A percentile compares a stretch with the other conserved stretches of the same genome.
These are phyloP conservation scores for Stachybotrys chartarum DNA, from an alignment of 2,329 filamentous ascomycete genomes.

Conservation along the genomic window DNA sequence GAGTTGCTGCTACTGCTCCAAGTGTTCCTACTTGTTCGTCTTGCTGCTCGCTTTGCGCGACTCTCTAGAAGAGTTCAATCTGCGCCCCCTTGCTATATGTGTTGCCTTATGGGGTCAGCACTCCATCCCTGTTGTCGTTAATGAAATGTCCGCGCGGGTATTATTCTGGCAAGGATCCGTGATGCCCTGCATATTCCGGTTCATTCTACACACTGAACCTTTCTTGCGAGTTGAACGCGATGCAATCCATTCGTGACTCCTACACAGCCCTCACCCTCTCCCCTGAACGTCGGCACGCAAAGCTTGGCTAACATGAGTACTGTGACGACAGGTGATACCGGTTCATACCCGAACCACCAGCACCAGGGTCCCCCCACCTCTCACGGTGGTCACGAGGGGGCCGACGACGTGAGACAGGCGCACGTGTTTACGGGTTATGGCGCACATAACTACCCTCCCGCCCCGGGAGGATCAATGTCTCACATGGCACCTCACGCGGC, in stretches of 20 bases:
- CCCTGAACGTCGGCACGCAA: background rate
- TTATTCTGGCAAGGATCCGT: background rate
- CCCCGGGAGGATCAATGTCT: slow-evolving; percentile 55
- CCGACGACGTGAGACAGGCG: slow-evolving; percentile 61
- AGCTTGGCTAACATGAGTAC: slow-evolving; percentile 19
- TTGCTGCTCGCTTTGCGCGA: slow-evolving; percentile 23
- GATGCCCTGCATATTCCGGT: background rate
- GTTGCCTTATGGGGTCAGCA: slow-evolving; percentile 11
- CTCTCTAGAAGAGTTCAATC: slow-evolving; percentile 28
- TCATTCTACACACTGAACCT: background rate
- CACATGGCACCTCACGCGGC: slow-evolving; percentile 38
- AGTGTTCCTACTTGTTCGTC: slow-evolving; percentile 18
- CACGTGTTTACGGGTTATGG: slow-evolving; percentile 69
- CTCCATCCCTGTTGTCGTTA: background rate
- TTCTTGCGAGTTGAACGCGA: background rate
- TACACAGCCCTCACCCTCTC: too few species aligned
- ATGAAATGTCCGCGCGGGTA: background rate
- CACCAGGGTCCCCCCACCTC: slow-evolving; percentile 49
- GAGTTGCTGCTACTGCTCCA: slow-evolving; percentile 32
- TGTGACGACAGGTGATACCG: slow-evolving; percentile 53
- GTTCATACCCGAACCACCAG: slow-evolving; percentile 56
- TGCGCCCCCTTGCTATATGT: slow-evolving; percentile 22
- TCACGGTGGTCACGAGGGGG: slow-evolving; percentile 38
- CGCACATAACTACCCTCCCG: slow-evolving; percentile 50
- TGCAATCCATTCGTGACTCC: too few species aligned